Evolutionary conservation across 805 yeast genomes (phyloP), one percentile per base, ranked within the genome.

Genomic region (Ogataea salicorniae): DNA sequence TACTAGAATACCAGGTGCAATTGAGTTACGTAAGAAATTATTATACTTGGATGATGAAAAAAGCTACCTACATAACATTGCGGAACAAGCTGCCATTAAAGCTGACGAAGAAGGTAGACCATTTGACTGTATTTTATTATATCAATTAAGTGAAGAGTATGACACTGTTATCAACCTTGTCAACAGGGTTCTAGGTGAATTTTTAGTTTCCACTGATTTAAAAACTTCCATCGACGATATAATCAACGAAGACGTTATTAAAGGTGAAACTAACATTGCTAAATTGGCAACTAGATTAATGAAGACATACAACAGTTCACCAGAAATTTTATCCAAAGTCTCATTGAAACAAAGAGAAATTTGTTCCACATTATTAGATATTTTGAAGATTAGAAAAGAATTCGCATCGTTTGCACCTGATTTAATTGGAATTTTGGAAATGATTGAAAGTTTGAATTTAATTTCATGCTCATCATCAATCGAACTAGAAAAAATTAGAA

Each of bases 31-130:
- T 59, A 79, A 87, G 66, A 66, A 74, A 11, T 70, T 92, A 46
- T 71, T 92, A 43, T 72, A 75, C 29, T 71, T 91, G 51, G 67
- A 69, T 6, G 75, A 80, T 54, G 77, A 83, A 50, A 73, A 75
- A 18, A 79, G 77, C 48, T 92, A 79, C 60, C 71, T 87, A 54
- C 75, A 74, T 51, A 77, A 78, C 49, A 89, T 92, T 38, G 83
- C 94, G 4, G 95, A 86, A 61, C 81, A 80, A 50, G 90, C 96
- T 29, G 97, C 97, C 3, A 75, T 75, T 39, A 81, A 80, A 55
- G 95, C 97, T 15, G 94, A 87, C 58, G 94, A 88, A 56, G 98
- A 91, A 59, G 97, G 97, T 7, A 77, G 96, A 60, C 75, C 81
- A 14, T 80, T 84, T 51, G 98, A 94, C 61, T 87, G 97, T 17